A percentile compares a stretch with the other conserved stretches of the same genome.
Conservation (phyloP, 108 stramenopile species). For the Nitzschia putrida region DNA sequence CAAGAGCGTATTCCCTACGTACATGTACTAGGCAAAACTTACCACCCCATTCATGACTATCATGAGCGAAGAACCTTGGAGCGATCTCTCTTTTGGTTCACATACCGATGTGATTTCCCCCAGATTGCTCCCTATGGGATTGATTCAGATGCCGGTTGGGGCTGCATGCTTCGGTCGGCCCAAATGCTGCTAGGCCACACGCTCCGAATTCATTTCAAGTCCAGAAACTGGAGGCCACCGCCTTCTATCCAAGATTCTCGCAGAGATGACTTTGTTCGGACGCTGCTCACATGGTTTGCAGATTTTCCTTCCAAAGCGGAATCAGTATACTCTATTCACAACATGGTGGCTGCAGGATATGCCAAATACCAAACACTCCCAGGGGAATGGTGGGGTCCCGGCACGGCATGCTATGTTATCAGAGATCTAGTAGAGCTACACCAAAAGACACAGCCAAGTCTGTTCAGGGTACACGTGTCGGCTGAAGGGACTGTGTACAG, state of each 20-base stretch:
- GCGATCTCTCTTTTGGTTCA: conserved; percentile 70
- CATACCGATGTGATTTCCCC: conserved; percentile 81
- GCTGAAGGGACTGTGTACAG: conserved; percentile 83
- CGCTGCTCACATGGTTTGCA: conserved; percentile 73
- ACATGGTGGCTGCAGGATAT: conserved; percentile 84
- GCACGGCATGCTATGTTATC: conserved; percentile 79
- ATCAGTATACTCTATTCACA: conserved; percentile 72
- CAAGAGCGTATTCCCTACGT: conserved; percentile 29
- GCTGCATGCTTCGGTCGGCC: conserved; percentile 97
- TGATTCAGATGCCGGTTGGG: conserved; percentile 95
- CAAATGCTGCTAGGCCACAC: conserved; percentile 95
- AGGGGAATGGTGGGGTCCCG: conserved; percentile 92
- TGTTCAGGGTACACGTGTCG: conserved; percentile 75
- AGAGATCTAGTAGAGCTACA: conserved; percentile 70
- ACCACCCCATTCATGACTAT: conserved; percentile 45
- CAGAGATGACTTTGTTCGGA: conserved; percentile 48
- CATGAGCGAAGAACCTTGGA: conserved; percentile 40
- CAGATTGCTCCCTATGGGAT: conserved; percentile 80
- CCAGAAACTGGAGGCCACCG: conserved; percentile 55
- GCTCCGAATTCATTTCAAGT: conserved; percentile 71
- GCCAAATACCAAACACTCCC: conserved; percentile 72
- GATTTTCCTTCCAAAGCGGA: conserved; percentile 66
- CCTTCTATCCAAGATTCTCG: conserved; percentile 18
- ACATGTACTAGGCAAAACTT: conserved; percentile 55
- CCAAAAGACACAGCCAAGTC: conserved; percentile 21